Conservation (phyloP, 2,329 filamentous ascomycete genomes). For the Arthrinium phaeospermum region DNA sequence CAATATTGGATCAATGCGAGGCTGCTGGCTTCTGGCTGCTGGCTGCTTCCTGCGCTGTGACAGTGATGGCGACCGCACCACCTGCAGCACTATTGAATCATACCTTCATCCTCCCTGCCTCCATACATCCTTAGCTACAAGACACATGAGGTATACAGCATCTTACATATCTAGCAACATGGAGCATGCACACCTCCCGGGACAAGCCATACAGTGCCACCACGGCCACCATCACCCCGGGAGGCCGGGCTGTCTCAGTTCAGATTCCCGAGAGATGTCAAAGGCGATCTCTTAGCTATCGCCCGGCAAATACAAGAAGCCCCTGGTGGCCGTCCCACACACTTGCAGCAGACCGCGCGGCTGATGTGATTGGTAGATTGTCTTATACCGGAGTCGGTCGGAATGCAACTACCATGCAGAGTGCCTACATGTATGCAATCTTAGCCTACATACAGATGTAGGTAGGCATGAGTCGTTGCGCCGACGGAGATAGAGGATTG, state of each 20-base stretch:
- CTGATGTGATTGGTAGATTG: constrained; percentile 8
- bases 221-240: not conserved
- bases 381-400: too few relatives aligned
- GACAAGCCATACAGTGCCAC: not conserved
- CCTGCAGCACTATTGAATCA: constrained; percentile 1
- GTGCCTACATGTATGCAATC: not conserved
- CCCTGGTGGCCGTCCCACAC: not conserved
- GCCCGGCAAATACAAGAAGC: constrained; percentile 10
- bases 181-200: not conserved
- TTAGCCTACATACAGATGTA: not conserved
- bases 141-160: not conserved
- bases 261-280: constrained; percentile 11
- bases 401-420: not conserved
- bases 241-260: constrained; percentile 14
- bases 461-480: not conserved
- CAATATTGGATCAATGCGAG: constrained; percentile 11
- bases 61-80: not conserved
- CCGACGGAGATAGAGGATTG: constrained; percentile 6
- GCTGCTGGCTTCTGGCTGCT: constrained; percentile 7
- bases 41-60: not conserved
- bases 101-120: not conserved
- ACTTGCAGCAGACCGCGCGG: constrained; percentile 1
- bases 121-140: not conserved
- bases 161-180: not conserved
- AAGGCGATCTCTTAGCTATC: constrained; percentile 7